Conservation (phyloP, 2,329 filamentous ascomycete genomes). For the Colletotrichum endophyticum region DNA sequence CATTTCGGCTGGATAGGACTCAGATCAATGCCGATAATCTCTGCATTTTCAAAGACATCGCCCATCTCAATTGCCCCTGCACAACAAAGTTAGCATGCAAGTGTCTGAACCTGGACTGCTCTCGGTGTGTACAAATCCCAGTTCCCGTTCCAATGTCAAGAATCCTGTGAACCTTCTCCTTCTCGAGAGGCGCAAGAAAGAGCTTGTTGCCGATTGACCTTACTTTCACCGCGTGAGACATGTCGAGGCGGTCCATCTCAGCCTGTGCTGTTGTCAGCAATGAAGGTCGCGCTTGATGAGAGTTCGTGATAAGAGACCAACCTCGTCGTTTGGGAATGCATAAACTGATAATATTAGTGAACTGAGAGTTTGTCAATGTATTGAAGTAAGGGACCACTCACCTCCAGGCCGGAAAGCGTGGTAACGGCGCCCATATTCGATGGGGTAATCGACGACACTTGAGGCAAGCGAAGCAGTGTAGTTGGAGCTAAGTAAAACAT, state of each 20-base stretch:
- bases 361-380: rapidly evolving
- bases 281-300: rapidly evolving
- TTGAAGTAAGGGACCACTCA: background rate
- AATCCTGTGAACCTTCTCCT: background rate
- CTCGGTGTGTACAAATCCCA: background rate
- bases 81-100: background rate
- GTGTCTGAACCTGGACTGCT: too few species aligned
- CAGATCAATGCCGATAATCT: constrained; percentile 5
- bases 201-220: constrained; percentile 38
- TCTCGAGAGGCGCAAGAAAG: constrained; percentile 43
- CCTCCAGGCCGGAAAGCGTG: background rate
- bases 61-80: background rate
- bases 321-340: background rate
- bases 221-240: constrained; percentile 44
- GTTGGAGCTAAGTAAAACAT: too few species aligned
- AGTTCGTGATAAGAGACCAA: rapidly evolving
- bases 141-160: background rate
- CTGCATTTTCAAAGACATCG: background rate
- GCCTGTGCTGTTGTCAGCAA: background rate
- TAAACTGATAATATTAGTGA: background rate
- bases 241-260: constrained; percentile 27
- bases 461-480: background rate
- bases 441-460: background rate
- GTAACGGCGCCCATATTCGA: background rate
- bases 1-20: background rate